Evolutionary conservation across 2,329 filamentous ascomycete genomes (phyloP), one percentile per base, ranked within the genome.

Genomic region (Colletotrichum sidae): DNA sequence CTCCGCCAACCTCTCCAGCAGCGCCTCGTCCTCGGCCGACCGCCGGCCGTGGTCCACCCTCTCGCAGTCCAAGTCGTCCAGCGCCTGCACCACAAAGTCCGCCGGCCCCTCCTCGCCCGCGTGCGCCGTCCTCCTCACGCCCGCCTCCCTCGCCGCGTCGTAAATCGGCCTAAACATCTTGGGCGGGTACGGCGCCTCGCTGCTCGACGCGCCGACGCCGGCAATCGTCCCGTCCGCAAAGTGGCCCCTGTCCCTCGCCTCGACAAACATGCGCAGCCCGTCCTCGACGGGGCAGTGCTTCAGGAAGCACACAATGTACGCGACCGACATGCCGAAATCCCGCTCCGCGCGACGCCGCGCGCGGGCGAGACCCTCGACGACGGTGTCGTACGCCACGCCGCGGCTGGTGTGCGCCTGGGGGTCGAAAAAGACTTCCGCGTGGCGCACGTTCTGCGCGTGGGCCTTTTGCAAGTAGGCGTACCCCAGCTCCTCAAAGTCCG

Each of bases 381-480:
- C 84, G 2, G 86, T 89, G 13, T 83, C 79, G 72, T 92, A 90
- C 8, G 81, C 69, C 4, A 94, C 78, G 6, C 89, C 89, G 15
- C 91, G 84, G 11, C 78, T 79, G 5, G 87, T 84, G 75, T 94
- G 92, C 1, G 90, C 90, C 76, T 94, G 91, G 2, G 92, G 91
- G 74, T 94, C 92, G 78, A 94, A 94, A 79, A 93, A 94, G 69
- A 93, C 84, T 76, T 94, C 92, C 12, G 90, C 90, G 72, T 94
- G 91, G 53, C 86, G 83, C 2, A 94, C 88, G 42, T 87, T 87
- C 67, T 93, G 88, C 2, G 78, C 78, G 38, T 87, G 82, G 2
- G 90, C 91, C 63, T 84, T 86, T 38, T 81, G 72, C 75, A 94
- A 91, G 78, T 94, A 94, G 67, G 86, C 85, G 81, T 87, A 91